These are phyloP conservation scores for Lachancea sp. DNA, from an alignment of 805 yeast genomes.

Conservation along the genomic window DNA sequence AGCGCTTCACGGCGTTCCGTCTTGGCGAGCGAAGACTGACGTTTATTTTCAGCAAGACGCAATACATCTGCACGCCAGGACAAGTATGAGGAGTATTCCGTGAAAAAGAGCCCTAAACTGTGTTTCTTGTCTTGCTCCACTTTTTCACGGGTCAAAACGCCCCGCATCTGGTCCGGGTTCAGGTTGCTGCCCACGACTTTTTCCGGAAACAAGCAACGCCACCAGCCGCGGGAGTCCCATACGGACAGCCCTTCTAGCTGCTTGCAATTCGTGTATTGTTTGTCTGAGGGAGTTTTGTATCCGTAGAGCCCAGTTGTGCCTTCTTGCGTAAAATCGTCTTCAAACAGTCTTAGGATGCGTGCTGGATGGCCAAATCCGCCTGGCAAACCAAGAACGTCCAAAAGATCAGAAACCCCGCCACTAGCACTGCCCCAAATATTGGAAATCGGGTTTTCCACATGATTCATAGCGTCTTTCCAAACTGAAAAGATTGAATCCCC, in stretches of 20 bases:
- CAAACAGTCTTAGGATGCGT: slow-evolving; percentile 14
- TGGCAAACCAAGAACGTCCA: slow-evolving; percentile 22
- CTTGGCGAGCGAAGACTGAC: slow-evolving; percentile 13
- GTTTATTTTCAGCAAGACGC: slow-evolving; percentile 37
- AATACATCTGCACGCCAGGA: slow-evolving; percentile 60
- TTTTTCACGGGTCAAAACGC: slow-evolving; percentile 51
- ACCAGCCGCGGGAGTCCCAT: slow-evolving; percentile 81
- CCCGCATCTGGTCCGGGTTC: slow-evolving; percentile 26
- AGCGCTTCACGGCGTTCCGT: background rate
- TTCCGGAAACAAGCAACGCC: slow-evolving; percentile 86
- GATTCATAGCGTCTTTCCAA: slow-evolving; percentile 15
- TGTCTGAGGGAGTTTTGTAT: slow-evolving; percentile 51
- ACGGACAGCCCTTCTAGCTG: slow-evolving; percentile 60
- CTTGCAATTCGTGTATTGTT: slow-evolving; percentile 57
- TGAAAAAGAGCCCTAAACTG: slow-evolving; percentile 54
- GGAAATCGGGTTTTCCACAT: slow-evolving; percentile 6
- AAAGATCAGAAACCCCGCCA: slow-evolving; percentile 21
- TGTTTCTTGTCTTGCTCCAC: slow-evolving; percentile 41
- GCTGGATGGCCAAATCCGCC: slow-evolving; percentile 20
- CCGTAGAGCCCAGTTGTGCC: slow-evolving; percentile 34
- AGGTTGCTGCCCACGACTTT: slow-evolving; percentile 32
- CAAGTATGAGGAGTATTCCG: slow-evolving; percentile 55
- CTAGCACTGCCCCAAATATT: slow-evolving; percentile 11
- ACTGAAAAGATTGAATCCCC: slow-evolving; percentile 16
- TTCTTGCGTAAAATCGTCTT: slow-evolving; percentile 11